These are phyloP conservation scores for Dioscorea alata DNA, from an alignment of 106 monocot species.

Conservation along the genomic window DNA sequence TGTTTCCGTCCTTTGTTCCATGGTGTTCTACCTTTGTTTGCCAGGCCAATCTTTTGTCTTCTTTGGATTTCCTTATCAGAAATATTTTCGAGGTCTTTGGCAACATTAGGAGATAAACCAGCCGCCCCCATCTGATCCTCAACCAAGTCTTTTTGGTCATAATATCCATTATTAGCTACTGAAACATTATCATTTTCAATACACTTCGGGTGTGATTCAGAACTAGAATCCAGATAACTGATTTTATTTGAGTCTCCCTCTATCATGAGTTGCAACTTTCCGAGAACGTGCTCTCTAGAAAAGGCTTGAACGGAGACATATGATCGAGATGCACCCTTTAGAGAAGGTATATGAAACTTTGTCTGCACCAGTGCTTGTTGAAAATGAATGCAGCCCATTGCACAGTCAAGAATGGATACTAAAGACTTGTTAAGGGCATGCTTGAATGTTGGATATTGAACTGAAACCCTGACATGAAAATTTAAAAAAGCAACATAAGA, in stretches of 20 bases:
- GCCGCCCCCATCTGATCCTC: not conserved
- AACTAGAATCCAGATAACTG: not conserved
- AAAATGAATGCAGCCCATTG: slow-evolving; percentile 11
- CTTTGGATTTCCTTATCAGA: slow-evolving; percentile 46
- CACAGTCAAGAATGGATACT: slow-evolving; percentile 1
- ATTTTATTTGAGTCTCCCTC: slow-evolving; percentile 5
- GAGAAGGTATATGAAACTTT: not conserved
- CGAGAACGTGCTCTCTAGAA: slow-evolving; percentile 1
- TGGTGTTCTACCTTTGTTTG: slow-evolving; percentile 77
- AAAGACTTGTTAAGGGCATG: not conserved
- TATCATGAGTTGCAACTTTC: slow-evolving; percentile 8
- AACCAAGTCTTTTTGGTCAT: slow-evolving; percentile 3
- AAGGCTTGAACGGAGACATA: slow-evolving; percentile 6
- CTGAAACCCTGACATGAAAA: too few relatives aligned
- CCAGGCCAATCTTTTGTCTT: slow-evolving; percentile 69
- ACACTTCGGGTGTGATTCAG: not conserved
- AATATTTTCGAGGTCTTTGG: slow-evolving; percentile 5
- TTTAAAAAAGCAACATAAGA: too few relatives aligned
- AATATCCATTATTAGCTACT: slow-evolving; percentile 1
- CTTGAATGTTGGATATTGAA: slow-evolving; percentile 14
- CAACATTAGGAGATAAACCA: not conserved
- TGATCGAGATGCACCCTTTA: slow-evolving; percentile 11
- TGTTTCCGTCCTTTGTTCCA: slow-evolving; percentile 89
- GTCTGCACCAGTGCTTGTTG: slow-evolving; percentile 1
- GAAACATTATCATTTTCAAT: not conserved